A percentile compares a stretch with the other conserved stretches of the same genome.
These are phyloP conservation scores for Pseudocercospora crystallina DNA, from an alignment of 2,329 filamentous ascomycete species.

Conservation along the genomic window DNA sequence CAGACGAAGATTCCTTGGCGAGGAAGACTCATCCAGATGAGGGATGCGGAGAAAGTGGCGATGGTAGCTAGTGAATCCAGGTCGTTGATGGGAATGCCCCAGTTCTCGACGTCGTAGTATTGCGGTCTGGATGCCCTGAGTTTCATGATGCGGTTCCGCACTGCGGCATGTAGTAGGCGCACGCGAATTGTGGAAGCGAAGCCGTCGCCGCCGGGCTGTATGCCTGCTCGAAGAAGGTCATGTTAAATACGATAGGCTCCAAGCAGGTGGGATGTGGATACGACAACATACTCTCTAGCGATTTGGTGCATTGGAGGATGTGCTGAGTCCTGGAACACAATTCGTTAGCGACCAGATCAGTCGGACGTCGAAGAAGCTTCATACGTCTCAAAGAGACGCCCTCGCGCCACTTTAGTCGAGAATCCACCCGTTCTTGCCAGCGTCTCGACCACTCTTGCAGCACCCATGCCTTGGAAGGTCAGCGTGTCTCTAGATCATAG, in stretches of 20 bases:
- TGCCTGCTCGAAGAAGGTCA: constrained; percentile 23
- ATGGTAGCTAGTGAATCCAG: constrained; percentile 74
- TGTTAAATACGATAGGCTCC: too few relatives aligned
- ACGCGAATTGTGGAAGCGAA: constrained; percentile 66
- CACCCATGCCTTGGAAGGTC: constrained; percentile 59
- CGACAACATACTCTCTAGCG: constrained; percentile 50
- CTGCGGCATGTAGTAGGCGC: constrained; percentile 66
- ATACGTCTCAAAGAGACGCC: constrained; percentile 65
- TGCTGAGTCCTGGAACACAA: constrained; percentile 57
- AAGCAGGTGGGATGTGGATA: too few relatives aligned
- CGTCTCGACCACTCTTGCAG: constrained; percentile 71
- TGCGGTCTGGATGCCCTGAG: constrained; percentile 56
- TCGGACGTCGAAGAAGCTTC: too few relatives aligned
- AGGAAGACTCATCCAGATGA: constrained; percentile 69
- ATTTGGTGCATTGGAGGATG: constrained; percentile 68
- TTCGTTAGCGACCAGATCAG: too few relatives aligned
- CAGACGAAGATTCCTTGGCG: constrained; percentile 69
- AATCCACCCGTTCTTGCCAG: constrained; percentile 74
- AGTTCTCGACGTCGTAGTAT: constrained; percentile 62
- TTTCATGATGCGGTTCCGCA: constrained; percentile 63
- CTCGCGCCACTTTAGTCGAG: constrained; percentile 63
- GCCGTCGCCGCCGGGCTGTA: constrained; percentile 68
- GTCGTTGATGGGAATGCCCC: constrained; percentile 71
- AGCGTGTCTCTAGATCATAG: too few relatives aligned
- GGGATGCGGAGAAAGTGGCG: constrained; percentile 64